Conservation (phyloP, 148 eudicot genomes). For the Chenopodium album region DNA sequence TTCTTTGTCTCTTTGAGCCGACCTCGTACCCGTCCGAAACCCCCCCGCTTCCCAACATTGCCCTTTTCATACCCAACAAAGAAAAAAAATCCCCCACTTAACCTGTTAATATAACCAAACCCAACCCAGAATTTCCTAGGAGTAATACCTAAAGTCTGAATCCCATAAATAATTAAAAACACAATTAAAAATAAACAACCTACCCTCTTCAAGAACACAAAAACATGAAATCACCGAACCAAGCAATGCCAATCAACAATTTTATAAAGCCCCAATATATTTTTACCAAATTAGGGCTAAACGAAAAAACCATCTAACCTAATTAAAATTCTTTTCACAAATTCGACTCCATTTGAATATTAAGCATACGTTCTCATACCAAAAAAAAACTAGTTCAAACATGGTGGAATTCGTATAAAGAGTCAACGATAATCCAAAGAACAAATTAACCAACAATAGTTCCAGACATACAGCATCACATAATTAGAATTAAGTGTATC, state of each 20-base stretch:
- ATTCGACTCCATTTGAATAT: no score
- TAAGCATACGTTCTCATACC: no score
- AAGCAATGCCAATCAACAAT: slow-evolving; percentile 1
- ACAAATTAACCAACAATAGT: not conserved
- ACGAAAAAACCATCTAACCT: no score
- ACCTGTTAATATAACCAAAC: slow-evolving; percentile 91
- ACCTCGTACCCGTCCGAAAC: slow-evolving; percentile 91
- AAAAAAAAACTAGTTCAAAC: no score
- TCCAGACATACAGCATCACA: not conserved
- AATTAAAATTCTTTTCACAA: no score
- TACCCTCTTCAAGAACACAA: slow-evolving; percentile 10
- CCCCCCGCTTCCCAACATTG: slow-evolving; percentile 99
- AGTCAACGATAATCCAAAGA: no score
- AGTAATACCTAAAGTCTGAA: slow-evolving; percentile 25
- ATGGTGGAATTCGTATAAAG: no score
- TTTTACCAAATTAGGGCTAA: not conserved
- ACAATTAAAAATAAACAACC: not conserved
- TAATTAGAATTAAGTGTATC: not conserved
- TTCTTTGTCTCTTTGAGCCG: slow-evolving; percentile 98
- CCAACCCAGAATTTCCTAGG: slow-evolving; percentile 57
- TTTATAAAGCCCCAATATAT: not conserved
- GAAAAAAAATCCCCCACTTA: slow-evolving; percentile 70
- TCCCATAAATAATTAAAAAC: slow-evolving; percentile 4
- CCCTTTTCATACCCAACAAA: slow-evolving; percentile 75
- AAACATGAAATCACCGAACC: not conserved